Evolutionary conservation across 1,284 basidiomycete genomes (phyloP).

Genomic region (Ustilago trichophora): DNA sequence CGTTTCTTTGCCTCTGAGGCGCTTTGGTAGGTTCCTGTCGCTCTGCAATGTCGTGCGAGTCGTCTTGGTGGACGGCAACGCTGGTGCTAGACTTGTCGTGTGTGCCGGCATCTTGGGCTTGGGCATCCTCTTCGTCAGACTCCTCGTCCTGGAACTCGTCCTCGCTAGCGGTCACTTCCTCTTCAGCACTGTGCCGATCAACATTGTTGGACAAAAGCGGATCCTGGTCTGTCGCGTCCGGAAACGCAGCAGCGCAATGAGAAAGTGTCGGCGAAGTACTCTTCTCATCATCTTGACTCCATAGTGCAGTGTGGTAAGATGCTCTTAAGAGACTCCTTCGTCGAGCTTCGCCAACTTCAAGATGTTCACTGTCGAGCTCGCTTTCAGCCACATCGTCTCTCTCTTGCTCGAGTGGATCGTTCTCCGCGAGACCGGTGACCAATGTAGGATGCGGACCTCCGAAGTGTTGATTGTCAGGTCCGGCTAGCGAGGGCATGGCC

Average conservation of each 20-base stretch:
- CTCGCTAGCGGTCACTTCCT: background rate
- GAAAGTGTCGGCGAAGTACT: constrained; percentile 2
- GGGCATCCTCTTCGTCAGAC: background rate
- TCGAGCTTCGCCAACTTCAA: background rate
- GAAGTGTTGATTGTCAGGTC: too few species aligned
- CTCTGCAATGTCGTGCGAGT: too few species aligned
- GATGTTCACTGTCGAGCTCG: constrained; percentile 2
- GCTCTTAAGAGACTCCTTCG: constrained; percentile 17
- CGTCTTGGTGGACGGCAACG: too few species aligned
- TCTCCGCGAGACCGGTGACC: background rate
- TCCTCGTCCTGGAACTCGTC: background rate
- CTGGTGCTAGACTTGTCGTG: too few species aligned
- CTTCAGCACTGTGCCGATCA: background rate
- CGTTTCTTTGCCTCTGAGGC: too few species aligned
- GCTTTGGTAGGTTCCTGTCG: too few species aligned
- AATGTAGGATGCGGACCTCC: background rate
- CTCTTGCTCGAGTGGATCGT: background rate
- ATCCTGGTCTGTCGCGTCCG: background rate
- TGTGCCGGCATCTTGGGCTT: too few species aligned
- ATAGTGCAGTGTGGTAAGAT: constrained; percentile 39
- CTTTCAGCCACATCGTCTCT: background rate
- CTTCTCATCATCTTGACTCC: constrained; percentile 26
- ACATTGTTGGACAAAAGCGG: background rate
- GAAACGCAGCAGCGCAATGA: background rate
- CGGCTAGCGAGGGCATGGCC: too few species aligned